Evolutionary conservation across 257 asterid species (phyloP), one percentile per base, ranked within the genome.

Genomic region (Jacaranda mimosifolia): DNA sequence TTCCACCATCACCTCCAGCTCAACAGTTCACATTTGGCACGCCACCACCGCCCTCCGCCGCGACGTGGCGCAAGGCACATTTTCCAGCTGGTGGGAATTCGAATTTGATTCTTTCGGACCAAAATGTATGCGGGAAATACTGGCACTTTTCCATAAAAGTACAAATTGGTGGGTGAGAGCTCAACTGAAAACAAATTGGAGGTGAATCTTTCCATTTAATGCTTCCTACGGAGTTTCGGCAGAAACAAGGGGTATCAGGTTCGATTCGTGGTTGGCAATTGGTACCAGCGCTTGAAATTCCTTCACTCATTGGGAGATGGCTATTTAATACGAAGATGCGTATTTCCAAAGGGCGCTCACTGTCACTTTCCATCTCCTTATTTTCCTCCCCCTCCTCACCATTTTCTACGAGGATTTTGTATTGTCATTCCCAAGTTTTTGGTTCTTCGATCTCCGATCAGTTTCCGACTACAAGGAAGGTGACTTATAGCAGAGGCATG

Each of bases 321-420:
- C 76, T 87, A 88, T 91, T 72, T 90, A 89, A 90, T 80, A 4
- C 71, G 46, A 87, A 53, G 87, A 93, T 93, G 97, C 96, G 91
- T 77, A 64, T 89, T 55, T 86, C 91, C 42, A 89, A 72, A 84
- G 90, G 82, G 59, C 87, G 83, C 63, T 70, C 94, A n/a, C 74
- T 90, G 59, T 80, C 94, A 3, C 70, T 83, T 63, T 87, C 86
- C 58, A 79, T 86, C 48, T 79, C 84, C 18, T 39, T 80, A 19
- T 66, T 84, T 62, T 82, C 84, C 57, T 46, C 69, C 40, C 74
- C 84, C 51, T 9, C 75, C 17, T 63, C 79, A 68, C 63, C 76
- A 51, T 77, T 78, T 80, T 58, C 82, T 70, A 73, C 89, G 42
- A 81, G 86, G 83, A 45, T 81, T 52, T 78, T 84, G 84, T 86